Evolutionary conservation across 2,329 filamentous ascomycete species (phyloP).

Genomic region (Phialemoniopsis sp.): DNA sequence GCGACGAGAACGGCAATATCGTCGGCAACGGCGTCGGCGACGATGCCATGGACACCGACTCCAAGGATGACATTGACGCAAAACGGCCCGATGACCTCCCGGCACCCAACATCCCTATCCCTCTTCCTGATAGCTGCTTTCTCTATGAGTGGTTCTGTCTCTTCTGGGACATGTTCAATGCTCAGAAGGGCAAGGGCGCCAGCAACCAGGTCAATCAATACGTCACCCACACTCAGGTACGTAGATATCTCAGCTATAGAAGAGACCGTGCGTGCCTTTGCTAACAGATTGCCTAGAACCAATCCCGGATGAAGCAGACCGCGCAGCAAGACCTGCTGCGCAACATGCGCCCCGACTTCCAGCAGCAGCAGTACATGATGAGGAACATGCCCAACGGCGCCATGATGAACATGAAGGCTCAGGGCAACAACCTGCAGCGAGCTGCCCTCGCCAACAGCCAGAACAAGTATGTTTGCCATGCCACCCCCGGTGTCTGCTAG

Average conservation of each 20-base stretch:
- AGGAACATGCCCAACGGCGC: constrained; percentile 59
- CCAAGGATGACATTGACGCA: constrained; percentile 69
- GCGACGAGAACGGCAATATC: constrained; percentile 63
- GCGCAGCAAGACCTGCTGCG: constrained; percentile 75
- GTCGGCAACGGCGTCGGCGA: constrained; percentile 66
- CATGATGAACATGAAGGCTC: constrained; percentile 52
- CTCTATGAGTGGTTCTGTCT: constrained; percentile 97
- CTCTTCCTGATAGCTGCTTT: constrained; percentile 70
- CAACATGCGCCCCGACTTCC: constrained; percentile 61
- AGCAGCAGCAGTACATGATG: constrained; percentile 62
- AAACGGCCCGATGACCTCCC: constrained; percentile 81
- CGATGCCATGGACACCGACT: constrained; percentile 78
- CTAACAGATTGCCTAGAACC: constrained; percentile 39
- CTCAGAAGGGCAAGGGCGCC: constrained; percentile 65
- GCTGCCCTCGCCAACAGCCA: constrained; percentile 77
- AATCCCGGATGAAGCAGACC: constrained; percentile 70
- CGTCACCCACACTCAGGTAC: constrained; percentile 78
- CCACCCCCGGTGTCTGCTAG: not conserved
- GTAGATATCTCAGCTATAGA: constrained; percentile 63
- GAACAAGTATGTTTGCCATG: constrained; percentile 52
- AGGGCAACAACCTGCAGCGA: constrained; percentile 62
- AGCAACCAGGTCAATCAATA: constrained; percentile 68
- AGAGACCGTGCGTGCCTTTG: constrained; percentile 15
- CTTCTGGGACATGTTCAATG: constrained; percentile 94
- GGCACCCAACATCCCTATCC: constrained; percentile 62